Percentiles rank a stretch among this genome's conserved stretches.
Conservation (phyloP, 2,329 filamentous ascomycete species). For the Arthrobotrys sphaeroides region DNA sequence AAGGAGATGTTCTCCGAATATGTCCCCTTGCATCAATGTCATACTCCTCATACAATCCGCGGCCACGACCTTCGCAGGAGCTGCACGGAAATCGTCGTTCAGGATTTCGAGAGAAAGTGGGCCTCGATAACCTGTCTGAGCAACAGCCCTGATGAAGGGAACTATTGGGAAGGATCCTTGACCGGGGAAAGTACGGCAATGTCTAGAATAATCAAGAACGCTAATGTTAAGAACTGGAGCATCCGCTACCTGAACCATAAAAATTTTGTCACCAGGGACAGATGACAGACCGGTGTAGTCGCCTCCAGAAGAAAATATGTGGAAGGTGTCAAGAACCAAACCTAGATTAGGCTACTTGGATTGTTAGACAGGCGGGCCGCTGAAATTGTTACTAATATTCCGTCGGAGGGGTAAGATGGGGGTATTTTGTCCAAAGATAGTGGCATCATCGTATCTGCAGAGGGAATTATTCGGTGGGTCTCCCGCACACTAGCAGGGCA, state of each 20-base stretch:
- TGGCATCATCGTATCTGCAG: constrained; percentile 45
- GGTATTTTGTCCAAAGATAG: constrained; percentile 5
- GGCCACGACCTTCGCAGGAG: constrained; percentile 51
- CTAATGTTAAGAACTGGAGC: constrained; percentile 55
- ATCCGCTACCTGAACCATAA: constrained; percentile 55
- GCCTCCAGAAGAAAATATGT: constrained; percentile 55
- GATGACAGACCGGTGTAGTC: constrained; percentile 53
- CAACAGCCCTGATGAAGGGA: constrained; percentile 52
- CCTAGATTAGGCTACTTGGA: constrained; percentile 52
- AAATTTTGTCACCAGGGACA: constrained; percentile 55
- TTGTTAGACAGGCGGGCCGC: constrained; percentile 43
- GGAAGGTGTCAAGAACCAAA: constrained; percentile 55
- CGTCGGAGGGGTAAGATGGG: constrained; percentile 23
- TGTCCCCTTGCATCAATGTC: constrained; percentile 52
- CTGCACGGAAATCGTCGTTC: constrained; percentile 55
- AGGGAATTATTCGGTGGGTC: constrained; percentile 52
- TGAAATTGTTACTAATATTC: constrained; percentile 48
- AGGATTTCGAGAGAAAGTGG: constrained; percentile 54
- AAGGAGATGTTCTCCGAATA: constrained; percentile 53
- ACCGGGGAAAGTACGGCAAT: constrained; percentile 54
- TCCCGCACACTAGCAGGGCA: constrained; percentile 46
- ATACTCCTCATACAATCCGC: constrained; percentile 54
- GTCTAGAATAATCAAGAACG: constrained; percentile 55
- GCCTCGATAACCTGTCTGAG: constrained; percentile 53
- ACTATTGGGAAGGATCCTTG: constrained; percentile 55